phyloP scores from a whole-genome alignment of 1,139 yeast species.

The Saccharomyces hybrid region DNA sequence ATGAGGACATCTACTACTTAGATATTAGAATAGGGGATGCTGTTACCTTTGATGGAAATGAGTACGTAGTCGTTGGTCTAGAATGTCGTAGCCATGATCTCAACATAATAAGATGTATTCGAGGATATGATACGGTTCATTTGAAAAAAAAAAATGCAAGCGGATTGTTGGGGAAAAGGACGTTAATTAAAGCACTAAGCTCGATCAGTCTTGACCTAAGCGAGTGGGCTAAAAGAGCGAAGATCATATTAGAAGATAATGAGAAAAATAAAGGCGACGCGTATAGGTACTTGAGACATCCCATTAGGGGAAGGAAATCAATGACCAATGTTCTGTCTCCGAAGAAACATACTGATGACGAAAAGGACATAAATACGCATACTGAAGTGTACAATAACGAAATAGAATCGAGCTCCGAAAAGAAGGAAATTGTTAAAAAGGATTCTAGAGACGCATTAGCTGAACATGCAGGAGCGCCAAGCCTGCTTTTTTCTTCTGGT shows the following conservation, averaged over 20 bases:
- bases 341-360: constrained; percentile 8
- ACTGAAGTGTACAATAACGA: not conserved
- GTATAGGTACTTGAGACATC: constrained; percentile 14
- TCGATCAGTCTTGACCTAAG: constrained; percentile 21
- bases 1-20: constrained; percentile 27
- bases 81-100: constrained; percentile 21
- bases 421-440: not conserved
- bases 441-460: not conserved
- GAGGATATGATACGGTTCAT: constrained; percentile 50
- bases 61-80: constrained; percentile 43
- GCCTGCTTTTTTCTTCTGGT: not conserved
- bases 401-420: not conserved
- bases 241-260: constrained; percentile 14
- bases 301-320: constrained; percentile 22
- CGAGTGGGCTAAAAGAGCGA: constrained; percentile 28
- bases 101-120: constrained; percentile 39
- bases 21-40: constrained; percentile 39
- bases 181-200: constrained; percentile 16
- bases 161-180: constrained; percentile 17
- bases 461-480: not conserved
- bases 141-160: constrained; percentile 29
- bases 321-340: constrained; percentile 12
- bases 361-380: not conserved
- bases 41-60: constrained; percentile 28
- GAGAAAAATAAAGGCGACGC: constrained; percentile 9